A percentile compares a stretch with the other conserved stretches of the same genome.
Evolutionary conservation across 352 stramenopile species (phyloP).

Genomic region (Pythium rishiriense): DNA sequence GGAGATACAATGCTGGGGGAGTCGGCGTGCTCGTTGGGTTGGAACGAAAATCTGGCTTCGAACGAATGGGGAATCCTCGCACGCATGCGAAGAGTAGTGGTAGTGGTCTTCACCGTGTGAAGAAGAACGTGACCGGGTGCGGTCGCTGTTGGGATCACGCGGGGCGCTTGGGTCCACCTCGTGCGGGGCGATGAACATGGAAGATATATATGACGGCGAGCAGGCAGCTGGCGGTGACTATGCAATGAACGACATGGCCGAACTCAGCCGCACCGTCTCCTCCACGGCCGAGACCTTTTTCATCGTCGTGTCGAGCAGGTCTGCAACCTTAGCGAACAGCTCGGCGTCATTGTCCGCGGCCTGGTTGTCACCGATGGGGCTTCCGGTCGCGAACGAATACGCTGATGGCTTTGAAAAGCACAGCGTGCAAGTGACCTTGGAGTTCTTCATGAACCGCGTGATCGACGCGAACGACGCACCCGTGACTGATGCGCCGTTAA

Average conservation of each 20-base stretch:
- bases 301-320: conserved; percentile 72
- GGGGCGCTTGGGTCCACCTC: background rate
- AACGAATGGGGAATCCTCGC: background rate
- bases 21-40: background rate
- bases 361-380: conserved; percentile 31
- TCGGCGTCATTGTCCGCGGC: conserved; percentile 37
- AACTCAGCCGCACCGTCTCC: conserved; percentile 74
- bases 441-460: conserved; percentile 77
- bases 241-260: conserved; percentile 66
- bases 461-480: conserved; percentile 62
- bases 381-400: conserved; percentile 10
- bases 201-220: background rate
- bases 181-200: background rate
- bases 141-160: background rate
- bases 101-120: conserved; percentile 7
- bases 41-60: too few relatives aligned
- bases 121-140: background rate
- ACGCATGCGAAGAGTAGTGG: background rate
- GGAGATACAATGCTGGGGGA: background rate
- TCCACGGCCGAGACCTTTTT: conserved; percentile 76
- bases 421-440: conserved; percentile 75
- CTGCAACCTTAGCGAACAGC: conserved; percentile 66
- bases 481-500: conserved; percentile 68
- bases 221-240: conserved; percentile 17
- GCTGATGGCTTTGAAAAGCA: conserved; percentile 43